phyloP scores from a whole-genome alignment of 495 filamentous ascomycete genomes.

The Haplographium delicatum region DNA sequence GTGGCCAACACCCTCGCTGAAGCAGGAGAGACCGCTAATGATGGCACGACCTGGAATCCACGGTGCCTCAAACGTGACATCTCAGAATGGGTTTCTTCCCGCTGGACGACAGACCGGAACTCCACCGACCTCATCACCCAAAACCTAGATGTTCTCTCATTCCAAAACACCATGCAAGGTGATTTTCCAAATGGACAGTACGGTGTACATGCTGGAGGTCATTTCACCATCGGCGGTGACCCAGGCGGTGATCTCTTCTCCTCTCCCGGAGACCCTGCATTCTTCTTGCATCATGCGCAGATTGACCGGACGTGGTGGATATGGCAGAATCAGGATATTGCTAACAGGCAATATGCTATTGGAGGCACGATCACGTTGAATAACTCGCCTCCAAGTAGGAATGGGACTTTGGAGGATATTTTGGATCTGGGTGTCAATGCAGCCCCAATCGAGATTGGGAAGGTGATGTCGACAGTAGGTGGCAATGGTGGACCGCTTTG shows the following conservation, averaged over 20 bases:
- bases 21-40: not conserved
- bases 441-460: constrained; percentile 1
- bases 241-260: constrained; percentile 45
- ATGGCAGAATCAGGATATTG: constrained; percentile 51
- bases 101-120: constrained; percentile 5
- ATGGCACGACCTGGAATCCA: constrained; percentile 42
- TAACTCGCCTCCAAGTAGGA: constrained; percentile 38
- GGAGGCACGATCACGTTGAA: constrained; percentile 52
- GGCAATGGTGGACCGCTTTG: constrained; percentile 26
- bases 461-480: constrained; percentile 18
- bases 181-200: constrained; percentile 37
- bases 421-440: constrained; percentile 16
- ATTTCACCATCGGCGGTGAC: constrained; percentile 24
- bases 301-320: constrained; percentile 24
- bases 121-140: constrained; percentile 26
- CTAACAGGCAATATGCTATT: constrained; percentile 40
- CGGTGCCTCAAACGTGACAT: constrained; percentile 67
- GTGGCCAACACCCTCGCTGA: constrained; percentile 28
- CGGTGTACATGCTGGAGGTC: constrained; percentile 41
- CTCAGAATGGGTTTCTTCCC: constrained; percentile 31
- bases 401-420: constrained; percentile 26
- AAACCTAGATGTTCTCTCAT: constrained; percentile 16
- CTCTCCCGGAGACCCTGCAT: constrained; percentile 60
- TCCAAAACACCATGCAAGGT: constrained; percentile 25
- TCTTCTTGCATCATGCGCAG: constrained; percentile 43